phyloP scores from a whole-genome alignment of 441 rosid species.

The Corymbia calophylla region DNA sequence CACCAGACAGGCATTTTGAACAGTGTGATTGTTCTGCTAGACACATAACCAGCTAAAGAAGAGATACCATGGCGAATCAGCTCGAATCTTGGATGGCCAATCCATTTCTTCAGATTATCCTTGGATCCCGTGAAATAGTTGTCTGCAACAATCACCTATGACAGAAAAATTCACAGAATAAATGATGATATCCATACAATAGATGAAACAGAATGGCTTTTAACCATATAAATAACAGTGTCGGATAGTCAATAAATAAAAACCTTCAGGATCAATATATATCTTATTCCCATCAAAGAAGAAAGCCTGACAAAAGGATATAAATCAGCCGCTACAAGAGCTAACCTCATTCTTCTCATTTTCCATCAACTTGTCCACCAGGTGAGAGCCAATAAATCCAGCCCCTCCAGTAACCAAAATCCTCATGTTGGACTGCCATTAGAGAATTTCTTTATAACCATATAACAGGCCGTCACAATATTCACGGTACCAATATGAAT shows the following conservation, averaged over 20 bases:
- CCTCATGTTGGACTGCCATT: conserved; percentile 82
- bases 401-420: conserved; percentile 98
- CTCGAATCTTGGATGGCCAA: conserved; percentile 1
- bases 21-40: background rate
- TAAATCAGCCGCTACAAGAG: background rate
- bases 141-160: background rate
- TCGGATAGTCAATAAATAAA: background rate
- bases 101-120: background rate
- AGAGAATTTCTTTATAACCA: background rate
- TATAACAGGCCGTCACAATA: background rate
- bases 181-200: background rate
- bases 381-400: conserved; percentile 94
- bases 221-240: background rate
- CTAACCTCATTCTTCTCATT: conserved; percentile 41
- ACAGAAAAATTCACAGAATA: background rate
- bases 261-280: background rate
- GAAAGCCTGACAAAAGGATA: background rate
- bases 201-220: background rate
- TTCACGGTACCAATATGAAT: background rate
- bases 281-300: background rate
- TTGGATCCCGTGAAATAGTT: background rate
- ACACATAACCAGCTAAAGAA: background rate
- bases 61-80: background rate
- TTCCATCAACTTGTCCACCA: conserved; percentile 93
- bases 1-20: background rate